phyloP scores from a whole-genome alignment of 176 grass and related monocot genomes.

The Avena insularis region DNA sequence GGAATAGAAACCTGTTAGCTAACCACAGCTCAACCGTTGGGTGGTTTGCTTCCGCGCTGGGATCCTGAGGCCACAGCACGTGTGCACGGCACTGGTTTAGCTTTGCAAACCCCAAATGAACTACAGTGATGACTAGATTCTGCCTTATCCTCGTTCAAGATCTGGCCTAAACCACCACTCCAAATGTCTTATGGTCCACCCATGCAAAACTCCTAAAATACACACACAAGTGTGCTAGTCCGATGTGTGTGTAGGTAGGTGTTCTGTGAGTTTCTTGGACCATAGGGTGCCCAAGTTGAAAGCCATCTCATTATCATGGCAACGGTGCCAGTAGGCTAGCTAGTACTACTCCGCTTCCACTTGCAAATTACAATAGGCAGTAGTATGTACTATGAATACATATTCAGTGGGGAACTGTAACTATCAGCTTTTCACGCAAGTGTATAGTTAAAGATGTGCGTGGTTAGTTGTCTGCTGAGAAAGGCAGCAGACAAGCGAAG shows the following conservation, averaged over 20 bases:
- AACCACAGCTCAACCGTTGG: no score
- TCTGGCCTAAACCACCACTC: neutral
- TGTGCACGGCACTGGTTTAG: neutral
- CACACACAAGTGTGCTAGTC: neutral
- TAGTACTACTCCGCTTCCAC: neutral
- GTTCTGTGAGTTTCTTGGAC: neutral
- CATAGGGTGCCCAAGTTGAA: slow-evolving; percentile 22
- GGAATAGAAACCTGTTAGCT: no score
- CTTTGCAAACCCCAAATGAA: neutral
- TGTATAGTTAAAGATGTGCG: neutral
- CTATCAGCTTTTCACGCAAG: neutral
- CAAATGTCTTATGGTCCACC: neutral
- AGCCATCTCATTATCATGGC: neutral
- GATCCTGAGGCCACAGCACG: neutral
- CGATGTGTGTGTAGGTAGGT: neutral
- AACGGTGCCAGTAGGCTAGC: neutral
- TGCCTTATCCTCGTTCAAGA: neutral
- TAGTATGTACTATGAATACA: neutral
- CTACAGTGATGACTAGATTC: neutral
- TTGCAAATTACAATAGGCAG: neutral
- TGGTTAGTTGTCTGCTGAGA: neutral
- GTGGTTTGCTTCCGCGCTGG: no score
- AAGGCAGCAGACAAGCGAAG: neutral
- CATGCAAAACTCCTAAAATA: neutral
- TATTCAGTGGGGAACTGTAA: neutral